A percentile compares a stretch with the other conserved stretches of the same genome.
phyloP scores from a whole-genome alignment of 2,329 filamentous ascomycete genomes.

The Colletotrichum sidae region DNA sequence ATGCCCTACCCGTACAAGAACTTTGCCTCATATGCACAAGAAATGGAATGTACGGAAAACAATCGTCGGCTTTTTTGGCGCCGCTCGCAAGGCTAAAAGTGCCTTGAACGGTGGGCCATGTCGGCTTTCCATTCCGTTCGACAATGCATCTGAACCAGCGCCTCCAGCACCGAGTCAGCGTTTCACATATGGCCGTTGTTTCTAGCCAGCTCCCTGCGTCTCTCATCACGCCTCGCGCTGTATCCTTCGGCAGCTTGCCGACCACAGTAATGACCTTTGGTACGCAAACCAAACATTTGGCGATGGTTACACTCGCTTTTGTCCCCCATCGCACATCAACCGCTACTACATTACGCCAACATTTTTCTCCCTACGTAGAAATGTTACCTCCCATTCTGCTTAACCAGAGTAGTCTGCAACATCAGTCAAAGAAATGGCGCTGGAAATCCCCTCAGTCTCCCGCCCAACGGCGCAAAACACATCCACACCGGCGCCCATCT shows the following conservation, averaged over 20 bases:
- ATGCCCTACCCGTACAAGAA: not conserved
- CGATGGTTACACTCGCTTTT: conserved; percentile 15
- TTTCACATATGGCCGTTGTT: conserved; percentile 25
- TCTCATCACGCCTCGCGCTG: not conserved
- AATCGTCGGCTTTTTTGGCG: too few species aligned
- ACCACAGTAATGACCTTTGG: not conserved
- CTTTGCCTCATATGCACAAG: too few species aligned
- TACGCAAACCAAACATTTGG: conserved; percentile 28
- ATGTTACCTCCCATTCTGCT: too few species aligned
- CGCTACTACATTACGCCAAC: too few species aligned
- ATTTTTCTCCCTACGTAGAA: not conserved
- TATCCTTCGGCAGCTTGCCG: not conserved
- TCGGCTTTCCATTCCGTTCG: conserved; percentile 13
- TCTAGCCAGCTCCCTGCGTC: conserved; percentile 20
- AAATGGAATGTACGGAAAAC: too few species aligned
- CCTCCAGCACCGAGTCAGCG: conserved; percentile 28
- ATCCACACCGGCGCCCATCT: conserved; percentile 37
- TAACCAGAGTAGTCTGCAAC: too few species aligned
- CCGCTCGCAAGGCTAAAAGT: too few species aligned
- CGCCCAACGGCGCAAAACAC: conserved; percentile 7
- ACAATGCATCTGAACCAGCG: conserved; percentile 25
- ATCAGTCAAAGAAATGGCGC: conserved; percentile 9
- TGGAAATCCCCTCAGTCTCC: not conserved
- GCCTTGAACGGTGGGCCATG: too few species aligned
- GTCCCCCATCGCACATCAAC: not conserved